Evolutionary conservation across 768 basidiomycete species (phyloP).

Genomic region (Pulveroboletus sp.): DNA sequence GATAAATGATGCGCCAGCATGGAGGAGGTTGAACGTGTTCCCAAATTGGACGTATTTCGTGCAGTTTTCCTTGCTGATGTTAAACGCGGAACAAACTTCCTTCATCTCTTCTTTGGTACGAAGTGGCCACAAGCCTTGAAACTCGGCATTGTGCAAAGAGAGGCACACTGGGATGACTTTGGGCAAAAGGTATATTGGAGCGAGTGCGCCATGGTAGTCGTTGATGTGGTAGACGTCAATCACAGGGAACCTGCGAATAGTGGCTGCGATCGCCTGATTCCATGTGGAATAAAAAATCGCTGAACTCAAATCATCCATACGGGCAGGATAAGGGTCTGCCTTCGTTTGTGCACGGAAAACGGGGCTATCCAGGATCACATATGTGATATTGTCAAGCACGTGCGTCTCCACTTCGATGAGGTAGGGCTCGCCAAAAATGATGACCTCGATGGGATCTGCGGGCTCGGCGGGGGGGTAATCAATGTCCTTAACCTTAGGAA

Average conservation of each 20-base stretch:
- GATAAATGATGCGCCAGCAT: slow-evolving; percentile 90
- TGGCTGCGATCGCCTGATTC: slow-evolving; percentile 95
- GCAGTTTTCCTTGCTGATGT: slow-evolving; percentile 93
- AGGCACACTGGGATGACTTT: slow-evolving; percentile 87
- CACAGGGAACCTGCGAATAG: slow-evolving; percentile 78
- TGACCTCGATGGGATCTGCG: slow-evolving; percentile 90
- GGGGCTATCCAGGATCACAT: slow-evolving; percentile 88
- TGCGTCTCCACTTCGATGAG: slow-evolving; percentile 95
- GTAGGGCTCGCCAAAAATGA: slow-evolving; percentile 94
- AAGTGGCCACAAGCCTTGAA: slow-evolving; percentile 95
- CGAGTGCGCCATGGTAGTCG: slow-evolving; percentile 92
- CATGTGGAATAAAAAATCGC: slow-evolving; percentile 98
- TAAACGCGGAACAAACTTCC: slow-evolving; percentile 97
- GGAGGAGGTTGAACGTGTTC: slow-evolving; percentile 94
- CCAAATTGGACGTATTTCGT: slow-evolving; percentile 97
- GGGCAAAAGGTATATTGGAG: slow-evolving; percentile 85
- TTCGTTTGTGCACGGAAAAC: slow-evolving; percentile 97
- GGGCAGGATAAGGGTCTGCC: slow-evolving; percentile 90
- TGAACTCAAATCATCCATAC: slow-evolving; percentile 95
- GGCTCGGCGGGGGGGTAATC: slow-evolving; percentile 91
- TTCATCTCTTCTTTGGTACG: slow-evolving; percentile 98
- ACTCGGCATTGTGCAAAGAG: slow-evolving; percentile 94
- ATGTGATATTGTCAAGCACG: slow-evolving; percentile 91
- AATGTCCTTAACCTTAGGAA: slow-evolving; percentile 92
- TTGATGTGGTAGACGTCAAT: slow-evolving; percentile 95